Conservation (phyloP, 257 asterid species). For the Jacaranda copaia region DNA sequence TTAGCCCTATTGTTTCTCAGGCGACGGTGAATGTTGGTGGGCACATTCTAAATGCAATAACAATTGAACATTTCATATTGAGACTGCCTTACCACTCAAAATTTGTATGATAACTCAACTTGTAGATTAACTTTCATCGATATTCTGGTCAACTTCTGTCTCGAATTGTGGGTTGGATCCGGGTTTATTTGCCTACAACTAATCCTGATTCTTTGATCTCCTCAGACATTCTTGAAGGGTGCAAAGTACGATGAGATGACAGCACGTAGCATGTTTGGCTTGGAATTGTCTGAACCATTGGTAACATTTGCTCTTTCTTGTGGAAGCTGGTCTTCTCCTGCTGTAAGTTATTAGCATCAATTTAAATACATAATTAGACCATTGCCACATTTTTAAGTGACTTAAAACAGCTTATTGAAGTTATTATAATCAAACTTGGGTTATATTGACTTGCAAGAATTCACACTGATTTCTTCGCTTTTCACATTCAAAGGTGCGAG, state of each 20-base stretch:
- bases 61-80: slow-evolving; percentile 81
- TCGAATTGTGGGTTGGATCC: background rate
- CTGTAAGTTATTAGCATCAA: slow-evolving; percentile 55
- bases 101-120: slow-evolving; percentile 55
- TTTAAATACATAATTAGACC: background rate
- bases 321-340: slow-evolving; percentile 92
- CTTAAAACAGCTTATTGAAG: background rate
- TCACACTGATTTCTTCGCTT: slow-evolving; percentile 10
- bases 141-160: background rate
- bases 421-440: background rate
- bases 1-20: slow-evolving; percentile 46
- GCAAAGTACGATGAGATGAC: slow-evolving; percentile 61
- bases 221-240: slow-evolving; percentile 67
- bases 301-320: slow-evolving; percentile 86
- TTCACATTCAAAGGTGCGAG: slow-evolving; percentile 57
- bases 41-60: slow-evolving; percentile 67
- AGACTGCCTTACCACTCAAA: slow-evolving; percentile 82
- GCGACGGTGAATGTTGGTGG: slow-evolving; percentile 81
- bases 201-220: slow-evolving; percentile 27
- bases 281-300: slow-evolving; percentile 80
- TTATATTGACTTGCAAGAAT: background rate
- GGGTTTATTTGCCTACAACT: background rate
- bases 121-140: background rate
- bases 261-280: slow-evolving; percentile 58
- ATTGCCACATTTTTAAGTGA: background rate